These are phyloP conservation scores for Cucurbita argyrosperma DNA, from an alignment of 306 rosid genomes.

Conservation along the genomic window DNA sequence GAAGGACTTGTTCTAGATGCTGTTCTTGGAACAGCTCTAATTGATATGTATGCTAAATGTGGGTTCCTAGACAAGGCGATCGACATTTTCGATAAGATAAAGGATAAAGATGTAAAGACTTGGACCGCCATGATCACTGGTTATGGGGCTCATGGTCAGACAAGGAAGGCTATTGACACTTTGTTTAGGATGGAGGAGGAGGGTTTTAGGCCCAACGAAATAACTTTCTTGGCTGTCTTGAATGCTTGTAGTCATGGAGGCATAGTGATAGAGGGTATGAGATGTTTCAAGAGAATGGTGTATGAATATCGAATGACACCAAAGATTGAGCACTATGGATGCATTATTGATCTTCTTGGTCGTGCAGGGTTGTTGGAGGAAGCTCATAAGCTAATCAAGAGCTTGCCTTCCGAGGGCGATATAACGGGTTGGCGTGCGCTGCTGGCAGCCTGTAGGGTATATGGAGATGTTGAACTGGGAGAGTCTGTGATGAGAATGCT, in stretches of 20 bases:
- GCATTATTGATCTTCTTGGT: constrained; percentile 59
- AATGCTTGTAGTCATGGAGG: constrained; percentile 73
- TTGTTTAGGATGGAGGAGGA: constrained; percentile 40
- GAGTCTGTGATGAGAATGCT: constrained; percentile 34
- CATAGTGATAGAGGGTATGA: constrained; percentile 36
- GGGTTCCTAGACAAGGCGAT: constrained; percentile 49
- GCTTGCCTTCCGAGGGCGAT: constrained; percentile 44
- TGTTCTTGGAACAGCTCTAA: constrained; percentile 57
- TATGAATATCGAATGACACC: constrained; percentile 32
- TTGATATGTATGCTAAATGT: constrained; percentile 54
- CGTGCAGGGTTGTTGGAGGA: constrained; percentile 61
- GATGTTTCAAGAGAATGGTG: constrained; percentile 44
- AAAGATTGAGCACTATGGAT: constrained; percentile 52
- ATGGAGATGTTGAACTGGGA: constrained; percentile 42
- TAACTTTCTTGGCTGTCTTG: constrained; percentile 46
- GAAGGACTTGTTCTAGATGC: constrained; percentile 34
- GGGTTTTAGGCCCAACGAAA: constrained; percentile 44
- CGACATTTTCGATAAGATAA: constrained; percentile 35
- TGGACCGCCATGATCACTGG: constrained; percentile 70
- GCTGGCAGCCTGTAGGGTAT: constrained; percentile 56
- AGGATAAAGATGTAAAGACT: constrained; percentile 48
- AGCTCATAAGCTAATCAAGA: constrained; percentile 40
- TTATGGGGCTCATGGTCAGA: constrained; percentile 48
- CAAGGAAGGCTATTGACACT: constrained; percentile 28
- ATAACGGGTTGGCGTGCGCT: constrained; percentile 58